Evolutionary conservation across 805 yeast species (phyloP).

Genomic region (Wickerhamomyces queroliae): DNA sequence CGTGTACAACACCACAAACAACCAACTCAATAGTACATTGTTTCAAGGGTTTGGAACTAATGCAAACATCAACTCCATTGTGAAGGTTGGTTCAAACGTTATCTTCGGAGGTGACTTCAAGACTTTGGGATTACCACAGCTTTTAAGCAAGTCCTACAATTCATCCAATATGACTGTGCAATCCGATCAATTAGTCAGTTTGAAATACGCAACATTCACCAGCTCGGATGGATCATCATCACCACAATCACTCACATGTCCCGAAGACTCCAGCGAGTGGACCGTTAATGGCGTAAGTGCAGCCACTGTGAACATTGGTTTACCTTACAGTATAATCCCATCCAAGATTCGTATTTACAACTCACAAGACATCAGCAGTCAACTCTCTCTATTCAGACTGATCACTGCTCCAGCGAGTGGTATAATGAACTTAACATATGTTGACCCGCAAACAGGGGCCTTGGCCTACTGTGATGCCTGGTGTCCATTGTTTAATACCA

Average conservation of each 20-base stretch:
- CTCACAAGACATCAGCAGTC: slow-evolving; percentile 38
- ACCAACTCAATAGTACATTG: slow-evolving; percentile 41
- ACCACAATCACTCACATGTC: slow-evolving; percentile 39
- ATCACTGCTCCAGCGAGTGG: slow-evolving; percentile 76
- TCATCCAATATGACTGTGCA: slow-evolving; percentile 36
- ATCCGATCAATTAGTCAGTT: slow-evolving; percentile 56
- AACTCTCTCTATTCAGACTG: slow-evolving; percentile 61
- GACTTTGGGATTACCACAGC: slow-evolving; percentile 30
- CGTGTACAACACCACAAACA: slow-evolving; percentile 47
- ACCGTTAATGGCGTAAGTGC: slow-evolving; percentile 34
- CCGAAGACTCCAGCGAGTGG: slow-evolving; percentile 50
- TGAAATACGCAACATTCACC: slow-evolving; percentile 48
- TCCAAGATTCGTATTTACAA: slow-evolving; percentile 70
- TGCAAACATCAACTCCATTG: slow-evolving; percentile 57
- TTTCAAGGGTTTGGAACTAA: slow-evolving; percentile 72
- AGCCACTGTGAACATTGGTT: slow-evolving; percentile 61
- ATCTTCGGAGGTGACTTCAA: slow-evolving; percentile 77
- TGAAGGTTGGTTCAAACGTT: slow-evolving; percentile 44
- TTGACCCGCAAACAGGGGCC: slow-evolving; percentile 66
- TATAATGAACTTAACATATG: slow-evolving; percentile 85
- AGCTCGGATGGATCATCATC: slow-evolving; percentile 31
- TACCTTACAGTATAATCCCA: slow-evolving; percentile 56
- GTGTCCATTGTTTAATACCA: slow-evolving; percentile 63
- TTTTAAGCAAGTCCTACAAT: slow-evolving; percentile 24
- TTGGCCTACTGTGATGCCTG: slow-evolving; percentile 72